Conservation (phyloP, 805 yeast genomes). For the Hanseniaspora taiwanica region DNA sequence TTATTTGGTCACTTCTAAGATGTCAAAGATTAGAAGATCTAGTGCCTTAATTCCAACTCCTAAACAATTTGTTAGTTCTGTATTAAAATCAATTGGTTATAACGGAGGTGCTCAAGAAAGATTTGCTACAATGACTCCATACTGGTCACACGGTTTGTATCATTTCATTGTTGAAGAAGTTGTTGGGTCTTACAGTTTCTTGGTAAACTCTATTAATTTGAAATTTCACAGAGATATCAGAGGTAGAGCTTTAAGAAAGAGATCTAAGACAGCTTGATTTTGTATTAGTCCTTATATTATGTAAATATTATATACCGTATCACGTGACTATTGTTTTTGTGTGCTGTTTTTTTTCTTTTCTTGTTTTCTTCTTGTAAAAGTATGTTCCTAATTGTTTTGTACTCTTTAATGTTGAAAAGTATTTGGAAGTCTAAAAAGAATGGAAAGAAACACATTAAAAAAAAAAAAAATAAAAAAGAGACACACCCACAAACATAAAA, state of each 20-base stretch:
- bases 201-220: constrained; percentile 57
- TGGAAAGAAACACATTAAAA: no score
- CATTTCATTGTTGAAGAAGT: constrained; percentile 69
- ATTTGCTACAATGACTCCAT: constrained; percentile 78
- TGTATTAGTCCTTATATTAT: not conserved
- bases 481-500: no score
- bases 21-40: constrained; percentile 83
- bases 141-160: constrained; percentile 86
- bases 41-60: constrained; percentile 74
- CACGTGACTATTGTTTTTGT: not conserved
- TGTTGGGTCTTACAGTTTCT: constrained; percentile 66
- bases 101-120: constrained; percentile 90
- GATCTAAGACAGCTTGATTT: constrained; percentile 11
- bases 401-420: no score
- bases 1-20: constrained; percentile 84
- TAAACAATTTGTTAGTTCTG: constrained; percentile 58
- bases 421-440: no score
- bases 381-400: not conserved
- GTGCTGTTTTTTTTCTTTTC: not conserved
- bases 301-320: not conserved
- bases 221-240: constrained; percentile 74
- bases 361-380: not conserved
- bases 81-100: constrained; percentile 60
- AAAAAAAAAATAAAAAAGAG: no score
- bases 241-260: constrained; percentile 67